These are phyloP conservation scores for Polychytrium aggregatum DNA, from an alignment of 192 early-diverging fungal species.

Conservation along the genomic window DNA sequence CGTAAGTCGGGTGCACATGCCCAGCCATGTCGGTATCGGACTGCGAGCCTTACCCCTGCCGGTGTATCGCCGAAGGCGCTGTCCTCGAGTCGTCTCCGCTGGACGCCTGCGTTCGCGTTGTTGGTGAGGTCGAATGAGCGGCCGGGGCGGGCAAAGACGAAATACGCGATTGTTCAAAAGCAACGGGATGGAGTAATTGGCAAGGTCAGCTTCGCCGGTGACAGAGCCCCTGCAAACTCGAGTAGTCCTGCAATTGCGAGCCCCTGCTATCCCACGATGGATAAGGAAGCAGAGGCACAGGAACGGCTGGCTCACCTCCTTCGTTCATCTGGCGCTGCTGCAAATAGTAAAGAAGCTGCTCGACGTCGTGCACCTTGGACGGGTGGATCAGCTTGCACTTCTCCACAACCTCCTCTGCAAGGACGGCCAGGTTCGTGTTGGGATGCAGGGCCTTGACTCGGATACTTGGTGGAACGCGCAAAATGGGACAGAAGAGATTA, in stretches of 20 bases:
- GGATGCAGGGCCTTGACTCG: conserved; percentile 21
- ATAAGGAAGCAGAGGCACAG: neutral
- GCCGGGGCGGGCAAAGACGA: too few species aligned
- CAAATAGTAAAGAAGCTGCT: conserved; percentile 29
- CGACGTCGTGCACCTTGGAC: conserved; percentile 21
- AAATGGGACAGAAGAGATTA: neutral
- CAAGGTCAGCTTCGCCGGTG: too few species aligned
- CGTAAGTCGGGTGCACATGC: too few species aligned
- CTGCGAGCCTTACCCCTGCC: conserved; percentile 2
- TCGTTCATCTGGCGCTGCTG: conserved; percentile 15
- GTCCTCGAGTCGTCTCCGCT: conserved; percentile 5
- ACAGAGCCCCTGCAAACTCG: conserved; percentile 3
- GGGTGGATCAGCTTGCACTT: conserved; percentile 41
- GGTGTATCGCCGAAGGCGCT: neutral
- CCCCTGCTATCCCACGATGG: neutral
- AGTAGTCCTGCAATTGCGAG: neutral
- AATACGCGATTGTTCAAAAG: too few species aligned
- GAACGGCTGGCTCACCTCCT: neutral
- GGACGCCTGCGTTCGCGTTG: too few species aligned
- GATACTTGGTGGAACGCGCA: conserved; percentile 15
- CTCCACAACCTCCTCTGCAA: conserved; percentile 35
- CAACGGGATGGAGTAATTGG: too few species aligned
- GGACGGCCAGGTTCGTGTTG: conserved; percentile 12
- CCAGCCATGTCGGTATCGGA: neutral
- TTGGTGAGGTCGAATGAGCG: too few species aligned